Evolutionary conservation across 495 filamentous ascomycete species (phyloP).

Genomic region (Hypoxylon intermedium): DNA sequence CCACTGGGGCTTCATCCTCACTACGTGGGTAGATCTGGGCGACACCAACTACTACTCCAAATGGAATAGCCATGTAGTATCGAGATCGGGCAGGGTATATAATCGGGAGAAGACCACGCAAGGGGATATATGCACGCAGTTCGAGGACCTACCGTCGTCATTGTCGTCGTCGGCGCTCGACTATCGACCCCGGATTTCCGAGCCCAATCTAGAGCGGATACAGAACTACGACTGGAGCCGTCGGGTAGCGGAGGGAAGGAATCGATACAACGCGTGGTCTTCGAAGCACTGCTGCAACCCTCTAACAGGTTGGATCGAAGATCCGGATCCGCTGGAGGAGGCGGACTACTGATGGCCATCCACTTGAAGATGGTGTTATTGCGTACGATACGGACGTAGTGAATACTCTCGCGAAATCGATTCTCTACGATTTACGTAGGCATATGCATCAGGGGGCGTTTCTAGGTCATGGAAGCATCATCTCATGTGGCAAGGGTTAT

Average conservation of each 20-base stretch:
- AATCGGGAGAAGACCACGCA: neutral
- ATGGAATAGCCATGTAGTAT: constrained; percentile 33
- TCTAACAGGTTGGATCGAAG: constrained; percentile 20
- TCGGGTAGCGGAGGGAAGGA: constrained; percentile 2
- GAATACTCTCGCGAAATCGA: too few species aligned
- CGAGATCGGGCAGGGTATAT: constrained; percentile 8
- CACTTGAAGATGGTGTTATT: neutral
- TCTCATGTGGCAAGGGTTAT: neutral
- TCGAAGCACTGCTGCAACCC: constrained; percentile 25
- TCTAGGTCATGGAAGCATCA: neutral
- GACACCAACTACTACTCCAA: constrained; percentile 24
- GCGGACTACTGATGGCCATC: constrained; percentile 17
- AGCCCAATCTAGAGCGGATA: constrained; percentile 21
- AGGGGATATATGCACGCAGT: constrained; percentile 25
- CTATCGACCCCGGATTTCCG: constrained; percentile 12
- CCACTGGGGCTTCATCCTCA: constrained; percentile 31
- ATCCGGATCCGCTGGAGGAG: constrained; percentile 34
- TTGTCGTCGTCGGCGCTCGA: too few species aligned
- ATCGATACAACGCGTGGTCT: constrained; percentile 13
- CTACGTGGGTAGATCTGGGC: constrained; percentile 32
- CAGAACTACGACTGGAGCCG: constrained; percentile 22
- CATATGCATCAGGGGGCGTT: constrained; percentile 25
- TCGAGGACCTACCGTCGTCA: constrained; percentile 24
- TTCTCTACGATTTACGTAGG: too few species aligned
- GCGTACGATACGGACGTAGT: too few species aligned